A percentile compares a stretch with the other conserved stretches of the same genome.
These are phyloP conservation scores for Cryphonectria naterciae DNA, from an alignment of 2,329 filamentous ascomycete genomes.

Conservation along the genomic window DNA sequence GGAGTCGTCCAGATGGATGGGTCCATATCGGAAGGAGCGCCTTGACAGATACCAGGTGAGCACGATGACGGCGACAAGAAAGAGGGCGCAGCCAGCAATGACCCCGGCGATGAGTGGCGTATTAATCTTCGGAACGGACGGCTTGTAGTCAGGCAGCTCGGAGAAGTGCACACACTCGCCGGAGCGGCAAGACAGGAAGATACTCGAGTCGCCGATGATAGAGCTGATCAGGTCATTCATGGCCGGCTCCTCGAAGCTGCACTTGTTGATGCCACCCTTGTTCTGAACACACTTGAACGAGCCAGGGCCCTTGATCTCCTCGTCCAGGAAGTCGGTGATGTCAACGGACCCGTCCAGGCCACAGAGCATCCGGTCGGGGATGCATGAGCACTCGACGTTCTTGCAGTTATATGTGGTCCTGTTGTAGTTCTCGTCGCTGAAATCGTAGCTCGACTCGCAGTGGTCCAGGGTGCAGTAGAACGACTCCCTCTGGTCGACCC, in stretches of 20 bases:
- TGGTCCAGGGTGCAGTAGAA: slow-evolving; percentile 92
- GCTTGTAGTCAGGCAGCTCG: slow-evolving; percentile 87
- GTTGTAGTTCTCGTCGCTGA: slow-evolving; percentile 68
- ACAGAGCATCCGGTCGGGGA: slow-evolving; percentile 90
- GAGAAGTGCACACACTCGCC: slow-evolving; percentile 94
- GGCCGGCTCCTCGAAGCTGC: slow-evolving; percentile 85
- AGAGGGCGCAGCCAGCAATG: slow-evolving; percentile 83
- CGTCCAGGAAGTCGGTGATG: slow-evolving; percentile 82
- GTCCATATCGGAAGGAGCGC: slow-evolving; percentile 69
- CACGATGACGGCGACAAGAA: slow-evolving; percentile 85
- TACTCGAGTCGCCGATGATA: slow-evolving; percentile 91
- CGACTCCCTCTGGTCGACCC: slow-evolving; percentile 91
- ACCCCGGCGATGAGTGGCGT: slow-evolving; percentile 93
- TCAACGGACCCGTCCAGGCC: slow-evolving; percentile 91
- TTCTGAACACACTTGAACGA: slow-evolving; percentile 75
- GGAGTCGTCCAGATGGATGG: slow-evolving; percentile 84
- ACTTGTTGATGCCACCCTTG: slow-evolving; percentile 66
- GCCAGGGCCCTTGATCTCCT: slow-evolving; percentile 85
- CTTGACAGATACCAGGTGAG: slow-evolving; percentile 86
- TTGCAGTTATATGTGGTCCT: slow-evolving; percentile 84
- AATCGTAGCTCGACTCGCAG: slow-evolving; percentile 74
- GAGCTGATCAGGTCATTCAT: slow-evolving; percentile 89
- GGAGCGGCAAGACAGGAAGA: slow-evolving; percentile 77
- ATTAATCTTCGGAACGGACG: slow-evolving; percentile 92
- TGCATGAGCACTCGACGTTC: slow-evolving; percentile 83